Conservation (phyloP, 129 eudicot genomes). For the Silybum marianum region DNA sequence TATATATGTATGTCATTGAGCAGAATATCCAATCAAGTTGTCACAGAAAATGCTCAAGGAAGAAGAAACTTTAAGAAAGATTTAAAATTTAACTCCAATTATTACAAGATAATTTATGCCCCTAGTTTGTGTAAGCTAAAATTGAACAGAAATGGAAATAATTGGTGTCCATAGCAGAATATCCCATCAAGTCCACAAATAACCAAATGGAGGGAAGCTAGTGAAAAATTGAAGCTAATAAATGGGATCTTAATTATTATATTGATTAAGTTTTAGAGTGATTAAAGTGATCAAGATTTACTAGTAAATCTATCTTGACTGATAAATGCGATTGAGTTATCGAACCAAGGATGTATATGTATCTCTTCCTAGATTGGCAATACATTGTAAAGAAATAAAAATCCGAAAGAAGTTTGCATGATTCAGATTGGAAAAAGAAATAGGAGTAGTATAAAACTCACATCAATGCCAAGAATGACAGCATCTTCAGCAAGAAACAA, state of each 20-base stretch:
- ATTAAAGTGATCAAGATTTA: not conserved
- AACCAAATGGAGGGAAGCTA: no score
- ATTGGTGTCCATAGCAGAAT: no score
- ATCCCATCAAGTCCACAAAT: no score
- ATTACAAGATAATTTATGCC: no score
- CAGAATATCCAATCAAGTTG: not conserved
- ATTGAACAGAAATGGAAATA: no score
- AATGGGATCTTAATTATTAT: not conserved
- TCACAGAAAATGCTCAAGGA: not conserved
- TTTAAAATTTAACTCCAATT: not conserved
- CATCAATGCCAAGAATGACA: conserved; percentile 89
- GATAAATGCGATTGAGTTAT: no score
- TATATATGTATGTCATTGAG: not conserved
- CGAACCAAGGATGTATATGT: no score
- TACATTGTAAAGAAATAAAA: not conserved
- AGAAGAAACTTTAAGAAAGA: no score
- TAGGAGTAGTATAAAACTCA: conserved; percentile 41
- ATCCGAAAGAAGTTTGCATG: not conserved
- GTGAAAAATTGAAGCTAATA: not conserved
- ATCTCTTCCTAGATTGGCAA: not conserved
- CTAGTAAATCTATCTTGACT: no score
- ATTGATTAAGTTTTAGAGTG: not conserved
- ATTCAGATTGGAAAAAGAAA: no score
- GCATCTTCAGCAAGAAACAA: conserved; percentile 85
- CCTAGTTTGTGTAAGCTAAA: no score